A percentile compares a stretch with the other conserved stretches of the same genome.
Conservation (phyloP, 805 yeast species). For the Metschnikowia lachancei region DNA sequence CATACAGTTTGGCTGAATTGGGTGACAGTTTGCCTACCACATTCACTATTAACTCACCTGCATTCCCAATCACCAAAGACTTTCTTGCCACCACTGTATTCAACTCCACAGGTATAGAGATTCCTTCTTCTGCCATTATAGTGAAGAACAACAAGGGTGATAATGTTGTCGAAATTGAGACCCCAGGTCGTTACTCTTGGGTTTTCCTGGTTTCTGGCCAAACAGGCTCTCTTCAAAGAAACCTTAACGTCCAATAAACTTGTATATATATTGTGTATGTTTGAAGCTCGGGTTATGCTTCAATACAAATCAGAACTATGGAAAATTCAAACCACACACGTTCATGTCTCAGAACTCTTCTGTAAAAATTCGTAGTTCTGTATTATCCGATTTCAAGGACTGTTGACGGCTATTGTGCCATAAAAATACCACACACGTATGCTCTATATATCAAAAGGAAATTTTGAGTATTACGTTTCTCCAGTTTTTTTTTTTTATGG, state of each 20-base stretch:
- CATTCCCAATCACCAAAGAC: conserved; percentile 30
- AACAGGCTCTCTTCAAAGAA: conserved; percentile 18
- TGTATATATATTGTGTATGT: conserved; percentile 13
- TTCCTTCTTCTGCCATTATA: conserved; percentile 27
- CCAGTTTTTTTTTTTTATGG: not conserved
- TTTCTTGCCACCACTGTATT: conserved; percentile 25
- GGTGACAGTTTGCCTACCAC: conserved; percentile 30
- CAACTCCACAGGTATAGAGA: conserved; percentile 32
- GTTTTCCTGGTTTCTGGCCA: conserved; percentile 29
- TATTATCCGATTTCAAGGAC: too few species aligned
- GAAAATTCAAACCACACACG: not conserved
- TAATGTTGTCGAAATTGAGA: conserved; percentile 20
- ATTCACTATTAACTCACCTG: conserved; percentile 17
- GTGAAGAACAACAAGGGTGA: conserved; percentile 15
- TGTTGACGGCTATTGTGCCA: too few species aligned
- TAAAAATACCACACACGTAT: too few species aligned
- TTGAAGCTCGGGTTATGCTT: conserved; percentile 3
- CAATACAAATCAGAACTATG: conserved; percentile 1
- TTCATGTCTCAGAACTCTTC: too few species aligned
- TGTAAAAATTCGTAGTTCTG: too few species aligned
- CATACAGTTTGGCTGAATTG: conserved; percentile 33
- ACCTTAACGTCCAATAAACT: conserved; percentile 18
- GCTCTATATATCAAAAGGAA: too few species aligned
- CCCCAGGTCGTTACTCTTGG: conserved; percentile 30
- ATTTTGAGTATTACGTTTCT: not conserved